A percentile compares a stretch with the other conserved stretches of the same genome.
These are phyloP conservation scores for Berberis thunbergii DNA, from an alignment of 164 flowering plant species.

Conservation along the genomic window DNA sequence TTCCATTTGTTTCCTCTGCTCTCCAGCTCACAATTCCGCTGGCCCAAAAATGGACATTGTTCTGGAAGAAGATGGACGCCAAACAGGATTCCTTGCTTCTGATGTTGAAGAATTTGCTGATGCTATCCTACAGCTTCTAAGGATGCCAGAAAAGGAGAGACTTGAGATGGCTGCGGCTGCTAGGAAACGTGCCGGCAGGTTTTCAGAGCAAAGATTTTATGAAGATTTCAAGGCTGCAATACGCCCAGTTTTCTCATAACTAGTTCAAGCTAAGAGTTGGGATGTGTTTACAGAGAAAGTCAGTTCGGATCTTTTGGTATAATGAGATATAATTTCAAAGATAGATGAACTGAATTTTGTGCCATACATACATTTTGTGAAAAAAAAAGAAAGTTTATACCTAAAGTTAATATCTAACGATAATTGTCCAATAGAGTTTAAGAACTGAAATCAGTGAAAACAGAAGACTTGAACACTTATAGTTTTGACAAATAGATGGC, in stretches of 20 bases:
- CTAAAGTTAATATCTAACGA: too few species aligned
- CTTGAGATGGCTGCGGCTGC: conserved; percentile 77
- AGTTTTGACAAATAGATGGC: too few species aligned
- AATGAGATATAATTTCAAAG: too few species aligned
- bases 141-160: conserved; percentile 58
- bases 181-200: conserved; percentile 55
- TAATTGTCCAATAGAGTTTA: too few species aligned
- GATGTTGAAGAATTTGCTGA: conserved; percentile 66
- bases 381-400: too few species aligned
- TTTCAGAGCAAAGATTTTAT: conserved; percentile 81
- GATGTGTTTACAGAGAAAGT: too few species aligned
- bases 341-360: too few species aligned
- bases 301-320: too few species aligned
- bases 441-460: too few species aligned
- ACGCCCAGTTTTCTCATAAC: conserved; percentile 30
- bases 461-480: too few species aligned
- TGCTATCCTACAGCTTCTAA: conserved; percentile 52
- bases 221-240: conserved; percentile 70
- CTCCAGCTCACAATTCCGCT: conserved; percentile 85
- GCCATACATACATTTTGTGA: too few species aligned
- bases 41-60: conserved; percentile 97
- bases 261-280: too few species aligned
- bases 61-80: conserved; percentile 64
- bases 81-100: conserved; percentile 75
- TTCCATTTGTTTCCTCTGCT: not conserved